phyloP scores from a whole-genome alignment of 805 yeast genomes.

The Metahyphopichia silvanorum region DNA sequence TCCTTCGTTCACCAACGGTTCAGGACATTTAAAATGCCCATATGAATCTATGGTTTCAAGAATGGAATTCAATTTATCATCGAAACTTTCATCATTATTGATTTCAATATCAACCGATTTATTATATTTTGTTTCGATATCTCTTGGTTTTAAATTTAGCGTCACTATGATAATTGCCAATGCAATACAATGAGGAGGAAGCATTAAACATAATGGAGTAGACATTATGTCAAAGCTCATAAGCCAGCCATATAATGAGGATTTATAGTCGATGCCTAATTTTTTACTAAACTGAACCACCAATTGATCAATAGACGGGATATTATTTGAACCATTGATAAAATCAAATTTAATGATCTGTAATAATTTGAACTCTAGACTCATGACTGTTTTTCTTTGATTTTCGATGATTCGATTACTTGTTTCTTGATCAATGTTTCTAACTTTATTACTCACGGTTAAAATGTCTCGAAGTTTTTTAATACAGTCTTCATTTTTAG shows the following conservation, averaged over 20 bases:
- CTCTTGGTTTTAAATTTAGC: conserved; percentile 42
- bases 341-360: conserved; percentile 82
- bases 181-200: conserved; percentile 76
- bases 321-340: conserved; percentile 49
- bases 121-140: conserved; percentile 19
- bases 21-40: conserved; percentile 39
- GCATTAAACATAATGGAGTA: conserved; percentile 63
- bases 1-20: conserved; percentile 46
- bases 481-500: conserved; percentile 81
- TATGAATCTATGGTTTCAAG: conserved; percentile 32
- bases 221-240: conserved; percentile 69
- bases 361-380: conserved; percentile 66
- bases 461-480: conserved; percentile 69
- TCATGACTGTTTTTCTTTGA: conserved; percentile 54
- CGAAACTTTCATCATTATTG: conserved; percentile 3
- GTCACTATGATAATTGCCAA: conserved; percentile 64
- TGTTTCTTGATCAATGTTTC: conserved; percentile 34
- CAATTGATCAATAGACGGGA: conserved; percentile 55
- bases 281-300: conserved; percentile 59
- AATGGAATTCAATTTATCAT: conserved; percentile 14
- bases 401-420: conserved; percentile 37
- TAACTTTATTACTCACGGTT: conserved; percentile 41
- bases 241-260: conserved; percentile 65
- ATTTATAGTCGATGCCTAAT: conserved; percentile 41
- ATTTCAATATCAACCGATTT: conserved; percentile 12